Base-by-base conservation (phyloP, 2,329 filamentous ascomycete species). In the Thermothelomyces thermophilus region DNA sequence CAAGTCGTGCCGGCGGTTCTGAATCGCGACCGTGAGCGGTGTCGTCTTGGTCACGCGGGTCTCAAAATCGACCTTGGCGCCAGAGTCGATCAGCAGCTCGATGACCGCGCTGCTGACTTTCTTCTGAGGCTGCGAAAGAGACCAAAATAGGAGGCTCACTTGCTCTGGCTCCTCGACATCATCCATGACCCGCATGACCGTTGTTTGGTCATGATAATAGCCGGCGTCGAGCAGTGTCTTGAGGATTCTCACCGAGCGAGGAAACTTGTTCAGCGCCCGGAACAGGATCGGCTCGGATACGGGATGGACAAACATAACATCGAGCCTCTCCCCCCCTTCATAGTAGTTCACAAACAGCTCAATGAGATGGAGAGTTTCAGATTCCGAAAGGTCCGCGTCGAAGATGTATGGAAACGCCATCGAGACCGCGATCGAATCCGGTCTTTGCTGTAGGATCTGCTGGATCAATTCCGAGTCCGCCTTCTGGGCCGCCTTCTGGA, bases 51-150 rank as follows among this genome's bases (percentile, higher is more conserved):
- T 80, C 0, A 68, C 16, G 3, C 67, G 65, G 0, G 79, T 75
- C 56, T 77, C 71, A 22, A 75, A 74, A 59, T 81, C 80, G 53
- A 80, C 71, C 42, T 80, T 82, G 46, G 78, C 80, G 42, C 74
- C 60, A 54, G 71, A 61, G 59, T 70, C 66, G n/a, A 86, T 65
- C 17, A 86, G 67, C 41, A 79, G 63, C 54, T 76, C 70, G 48
- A 86, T 76, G 37, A 84, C 66, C 4, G 68, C 63, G 30, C 75
- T 79, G 62, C 79, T 82, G 44, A 84, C 72, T 53, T 73, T 74
- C 62, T 84, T 84, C 55, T 83, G 78, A 0, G 79, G 77, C 54
- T 84, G 80, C 6, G 78, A 66, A 45, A 86, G 68, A 0, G 79
- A 73, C 82, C 82, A 86, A 44, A 76, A 67, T 7, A 86, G 65